phyloP scores from a whole-genome alignment of 1,284 basidiomycete genomes.

The Marasmius tenuissimus region DNA sequence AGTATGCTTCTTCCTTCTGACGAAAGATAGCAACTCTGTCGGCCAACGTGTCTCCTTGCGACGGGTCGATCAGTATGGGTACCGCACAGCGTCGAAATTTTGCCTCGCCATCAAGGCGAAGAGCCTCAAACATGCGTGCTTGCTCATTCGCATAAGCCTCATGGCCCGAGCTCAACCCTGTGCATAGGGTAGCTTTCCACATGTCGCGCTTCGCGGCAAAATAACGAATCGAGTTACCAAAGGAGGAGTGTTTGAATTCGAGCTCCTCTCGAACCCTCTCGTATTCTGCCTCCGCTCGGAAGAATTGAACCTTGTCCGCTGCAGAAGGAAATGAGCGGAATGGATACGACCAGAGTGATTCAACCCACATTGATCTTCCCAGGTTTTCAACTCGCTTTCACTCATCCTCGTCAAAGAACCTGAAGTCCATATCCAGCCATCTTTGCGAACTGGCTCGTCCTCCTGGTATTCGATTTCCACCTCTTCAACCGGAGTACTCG shows the following conservation, averaged over 20 bases:
- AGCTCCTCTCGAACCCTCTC: constrained; percentile 23
- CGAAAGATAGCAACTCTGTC: neutral
- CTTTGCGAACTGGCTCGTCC: neutral
- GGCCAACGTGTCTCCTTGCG: neutral
- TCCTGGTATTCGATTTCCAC: neutral
- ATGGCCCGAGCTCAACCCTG: neutral
- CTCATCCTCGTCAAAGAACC: neutral
- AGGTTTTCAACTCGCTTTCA: neutral
- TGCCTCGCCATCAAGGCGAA: neutral
- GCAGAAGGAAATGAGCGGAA: neutral
- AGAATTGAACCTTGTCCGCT: constrained; percentile 28
- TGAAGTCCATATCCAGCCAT: constrained; percentile 1
- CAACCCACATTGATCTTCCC: constrained; percentile 1
- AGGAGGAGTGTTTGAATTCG: constrained; percentile 21
- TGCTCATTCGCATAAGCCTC: constrained; percentile 11
- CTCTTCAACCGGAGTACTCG: neutral
- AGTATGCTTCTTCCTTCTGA: neutral
- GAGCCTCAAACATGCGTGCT: neutral
- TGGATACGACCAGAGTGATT: neutral
- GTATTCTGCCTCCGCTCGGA: constrained; percentile 27
- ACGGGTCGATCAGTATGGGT: neutral
- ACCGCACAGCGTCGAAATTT: neutral
- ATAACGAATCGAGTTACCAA: constrained; percentile 14
- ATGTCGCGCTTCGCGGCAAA: constrained; percentile 11
- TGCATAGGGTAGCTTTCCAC: constrained; percentile 8